Evolutionary conservation across 2,329 filamentous ascomycete species (phyloP).

Genomic region (Fusarium sp.): DNA sequence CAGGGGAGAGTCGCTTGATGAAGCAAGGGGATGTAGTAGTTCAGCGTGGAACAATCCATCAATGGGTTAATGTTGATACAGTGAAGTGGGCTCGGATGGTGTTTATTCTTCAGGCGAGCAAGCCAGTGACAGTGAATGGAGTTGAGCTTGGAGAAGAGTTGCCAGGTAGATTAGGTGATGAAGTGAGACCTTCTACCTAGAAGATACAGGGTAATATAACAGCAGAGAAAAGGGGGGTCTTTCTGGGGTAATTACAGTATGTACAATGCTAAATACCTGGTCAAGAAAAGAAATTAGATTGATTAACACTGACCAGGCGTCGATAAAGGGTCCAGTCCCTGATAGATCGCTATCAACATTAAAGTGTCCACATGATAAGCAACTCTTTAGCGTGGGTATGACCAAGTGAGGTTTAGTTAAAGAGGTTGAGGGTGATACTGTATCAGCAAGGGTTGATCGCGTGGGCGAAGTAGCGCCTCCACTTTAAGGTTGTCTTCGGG

Average conservation of each 20-base stretch:
- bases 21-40: constrained; percentile 65
- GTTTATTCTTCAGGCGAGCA: constrained; percentile 51
- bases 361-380: constrained; percentile 38
- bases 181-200: background rate
- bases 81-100: constrained; percentile 59
- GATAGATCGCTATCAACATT: constrained; percentile 1
- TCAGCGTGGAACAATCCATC: constrained; percentile 67
- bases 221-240: background rate
- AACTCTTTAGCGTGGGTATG: constrained; percentile 19
- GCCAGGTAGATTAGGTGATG: background rate
- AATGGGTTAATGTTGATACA: constrained; percentile 60
- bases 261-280: background rate
- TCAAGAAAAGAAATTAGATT: constrained; percentile 4
- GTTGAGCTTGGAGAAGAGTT: constrained; percentile 23
- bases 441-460: constrained; percentile 38
- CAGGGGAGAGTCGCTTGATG: constrained; percentile 55
- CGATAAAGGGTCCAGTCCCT: constrained; percentile 23
- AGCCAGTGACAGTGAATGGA: constrained; percentile 22
- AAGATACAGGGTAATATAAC: background rate
- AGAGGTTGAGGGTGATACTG: constrained; percentile 6
- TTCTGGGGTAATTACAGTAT: background rate
- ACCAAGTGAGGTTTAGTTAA: constrained; percentile 8
- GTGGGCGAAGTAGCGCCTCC: constrained; percentile 35
- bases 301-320: background rate
- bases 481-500: constrained; percentile 9